Conservation (phyloP, 176 grass and related monocot genomes). For the Zoysia pacifica region DNA sequence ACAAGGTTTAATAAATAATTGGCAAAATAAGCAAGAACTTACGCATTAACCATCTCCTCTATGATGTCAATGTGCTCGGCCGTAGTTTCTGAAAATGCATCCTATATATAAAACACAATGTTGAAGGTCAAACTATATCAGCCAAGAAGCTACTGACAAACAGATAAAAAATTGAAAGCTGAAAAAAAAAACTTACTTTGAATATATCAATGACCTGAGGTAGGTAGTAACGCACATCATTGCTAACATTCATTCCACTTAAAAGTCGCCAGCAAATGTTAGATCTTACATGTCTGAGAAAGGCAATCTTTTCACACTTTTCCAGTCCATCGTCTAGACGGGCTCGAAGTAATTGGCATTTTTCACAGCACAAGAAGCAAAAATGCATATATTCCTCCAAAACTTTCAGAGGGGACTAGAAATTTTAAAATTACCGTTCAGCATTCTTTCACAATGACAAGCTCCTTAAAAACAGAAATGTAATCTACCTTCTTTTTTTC, state of each 20-base stretch:
- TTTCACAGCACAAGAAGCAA: constrained; percentile 47
- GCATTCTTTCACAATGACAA: constrained; percentile 27
- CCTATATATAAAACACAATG: constrained; percentile 58
- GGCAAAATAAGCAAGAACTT: constrained; percentile 48
- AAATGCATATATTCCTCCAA: constrained; percentile 47
- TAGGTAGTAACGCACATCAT: constrained; percentile 40
- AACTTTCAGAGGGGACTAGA: constrained; percentile 49
- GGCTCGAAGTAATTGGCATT: constrained; percentile 40
- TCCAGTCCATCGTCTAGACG: constrained; percentile 39
- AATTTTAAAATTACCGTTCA: constrained; percentile 36
- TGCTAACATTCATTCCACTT: constrained; percentile 47
- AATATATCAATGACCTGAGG: constrained; percentile 51
- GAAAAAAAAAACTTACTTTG: constrained; percentile 58
- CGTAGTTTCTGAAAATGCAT: constrained; percentile 62
- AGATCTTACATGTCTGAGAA: constrained; percentile 29
- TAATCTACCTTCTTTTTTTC: constrained; percentile 39
- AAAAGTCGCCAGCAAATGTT: constrained; percentile 68
- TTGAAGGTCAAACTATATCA: constrained; percentile 43
- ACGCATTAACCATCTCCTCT: constrained; percentile 65
- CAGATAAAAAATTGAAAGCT: constrained; percentile 2
- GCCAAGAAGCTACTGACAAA: constrained; percentile 32
- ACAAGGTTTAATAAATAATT: constrained; percentile 17
- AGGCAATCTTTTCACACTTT: constrained; percentile 44
- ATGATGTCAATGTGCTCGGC: constrained; percentile 34
- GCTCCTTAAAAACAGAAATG: constrained; percentile 31